Conservation (phyloP, 2,329 filamentous ascomycete genomes). For the Microsporum audouinii region DNA sequence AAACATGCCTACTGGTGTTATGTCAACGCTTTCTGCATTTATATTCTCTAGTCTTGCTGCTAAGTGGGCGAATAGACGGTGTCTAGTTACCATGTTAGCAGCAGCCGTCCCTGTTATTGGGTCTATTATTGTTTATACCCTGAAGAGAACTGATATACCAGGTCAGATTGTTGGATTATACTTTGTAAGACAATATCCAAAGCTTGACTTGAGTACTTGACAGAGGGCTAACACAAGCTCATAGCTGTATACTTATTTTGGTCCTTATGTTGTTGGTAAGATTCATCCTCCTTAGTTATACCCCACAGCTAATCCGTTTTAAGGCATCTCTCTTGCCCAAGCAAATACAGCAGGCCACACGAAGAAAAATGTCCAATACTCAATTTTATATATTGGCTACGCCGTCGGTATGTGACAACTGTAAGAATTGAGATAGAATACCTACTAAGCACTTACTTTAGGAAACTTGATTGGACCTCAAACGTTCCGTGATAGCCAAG, state of each 20-base stretch:
- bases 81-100: slow-evolving; percentile 23
- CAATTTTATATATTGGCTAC: slow-evolving; percentile 32
- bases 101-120: slow-evolving; percentile 24
- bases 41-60: slow-evolving; percentile 23
- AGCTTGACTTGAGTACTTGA: background rate
- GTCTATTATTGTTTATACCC: slow-evolving; percentile 21
- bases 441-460: background rate
- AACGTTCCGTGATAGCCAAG: slow-evolving; percentile 31
- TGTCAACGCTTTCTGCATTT: slow-evolving; percentile 25
- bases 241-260: slow-evolving; percentile 31
- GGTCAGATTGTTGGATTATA: slow-evolving; percentile 34
- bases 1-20: slow-evolving; percentile 27
- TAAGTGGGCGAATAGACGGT: slow-evolving; percentile 22
- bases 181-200: slow-evolving; percentile 15
- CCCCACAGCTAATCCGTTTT: background rate
- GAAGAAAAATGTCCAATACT: slow-evolving; percentile 33
- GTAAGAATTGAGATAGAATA: background rate
- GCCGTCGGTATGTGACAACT: slow-evolving; percentile 21
- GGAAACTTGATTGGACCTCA: slow-evolving; percentile 35
- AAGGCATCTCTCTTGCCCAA: slow-evolving; percentile 11
- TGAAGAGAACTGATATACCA: slow-evolving; percentile 25
- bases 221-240: background rate
- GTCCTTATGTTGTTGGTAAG: slow-evolving; percentile 22
- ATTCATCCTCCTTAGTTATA: background rate
- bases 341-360: slow-evolving; percentile 29